Conservation (phyloP, 192 early-diverging fungal species). For the Coemansia sp. region DNA sequence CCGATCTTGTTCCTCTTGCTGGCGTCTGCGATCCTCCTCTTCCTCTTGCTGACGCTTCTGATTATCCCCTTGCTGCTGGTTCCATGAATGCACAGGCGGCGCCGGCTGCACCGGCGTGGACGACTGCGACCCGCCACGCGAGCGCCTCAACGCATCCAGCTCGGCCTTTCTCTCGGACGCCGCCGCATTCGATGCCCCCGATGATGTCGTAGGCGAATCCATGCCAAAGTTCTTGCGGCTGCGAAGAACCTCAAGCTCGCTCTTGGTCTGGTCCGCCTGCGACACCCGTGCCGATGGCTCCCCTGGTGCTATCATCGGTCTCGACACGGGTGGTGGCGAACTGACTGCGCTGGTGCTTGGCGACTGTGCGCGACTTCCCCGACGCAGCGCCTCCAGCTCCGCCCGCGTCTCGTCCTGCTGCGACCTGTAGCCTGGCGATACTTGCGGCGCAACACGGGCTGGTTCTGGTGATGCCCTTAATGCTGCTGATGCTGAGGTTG, state of each 20-base stretch:
- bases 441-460: background rate
- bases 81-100: constrained; percentile 35
- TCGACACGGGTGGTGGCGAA: no score
- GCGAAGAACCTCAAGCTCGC: constrained; percentile 53
- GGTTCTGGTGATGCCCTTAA: constrained; percentile 15
- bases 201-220: constrained; percentile 17
- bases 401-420: constrained; percentile 51
- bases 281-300: constrained; percentile 41
- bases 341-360: constrained; percentile 17
- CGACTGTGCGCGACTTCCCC: constrained; percentile 43
- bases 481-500: constrained; percentile 9
- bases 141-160: constrained; percentile 40
- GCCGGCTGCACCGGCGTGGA: constrained; percentile 16
- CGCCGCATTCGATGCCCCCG: background rate
- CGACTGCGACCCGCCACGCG: constrained; percentile 35
- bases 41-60: no score
- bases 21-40: constrained; percentile 20
- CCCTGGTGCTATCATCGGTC: no score
- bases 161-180: constrained; percentile 43
- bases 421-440: constrained; percentile 21
- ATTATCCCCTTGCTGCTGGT: constrained; percentile 39
- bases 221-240: constrained; percentile 43
- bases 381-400: constrained; percentile 54
- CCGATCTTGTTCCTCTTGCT: constrained; percentile 26
- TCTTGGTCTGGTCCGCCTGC: constrained; percentile 55